These are phyloP conservation scores for Paramecium sonneborni DNA, from an alignment of 73 alveolate genomes.

Conservation along the genomic window DNA sequence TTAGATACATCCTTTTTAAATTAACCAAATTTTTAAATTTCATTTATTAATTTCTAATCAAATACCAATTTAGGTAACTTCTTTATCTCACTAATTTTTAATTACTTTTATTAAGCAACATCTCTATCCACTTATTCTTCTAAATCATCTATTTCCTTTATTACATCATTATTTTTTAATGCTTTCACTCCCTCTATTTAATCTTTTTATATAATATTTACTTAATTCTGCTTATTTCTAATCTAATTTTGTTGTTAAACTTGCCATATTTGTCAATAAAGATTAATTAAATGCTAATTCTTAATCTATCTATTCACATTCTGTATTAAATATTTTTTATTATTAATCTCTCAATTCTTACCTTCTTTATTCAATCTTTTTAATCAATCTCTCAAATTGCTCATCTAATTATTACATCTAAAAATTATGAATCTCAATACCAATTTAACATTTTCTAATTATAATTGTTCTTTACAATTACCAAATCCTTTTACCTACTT, in stretches of 20 bases:
- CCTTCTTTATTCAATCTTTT: background rate
- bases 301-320: slow-evolving; percentile 3
- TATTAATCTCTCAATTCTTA: background rate
- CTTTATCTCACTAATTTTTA: background rate
- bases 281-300: slow-evolving; percentile 14
- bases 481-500: background rate
- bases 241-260: background rate
- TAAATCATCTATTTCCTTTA: background rate
- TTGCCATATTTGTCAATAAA: background rate
- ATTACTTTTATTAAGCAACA: background rate
- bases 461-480: background rate
- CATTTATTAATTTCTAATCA: background rate
- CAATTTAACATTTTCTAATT: background rate
- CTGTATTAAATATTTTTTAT: background rate
- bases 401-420: slow-evolving; percentile 6
- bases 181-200: background rate
- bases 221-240: background rate
- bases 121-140: slow-evolving; percentile 56
- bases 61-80: slow-evolving; percentile 11
- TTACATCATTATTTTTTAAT: background rate
- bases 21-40: slow-evolving; percentile 28
- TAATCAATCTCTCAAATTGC: background rate
- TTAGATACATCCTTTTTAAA: slow-evolving; percentile 17
- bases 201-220: background rate
- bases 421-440: background rate